Conservation (phyloP, 148 eudicot genomes). For the Fallopia convolvulus region DNA sequence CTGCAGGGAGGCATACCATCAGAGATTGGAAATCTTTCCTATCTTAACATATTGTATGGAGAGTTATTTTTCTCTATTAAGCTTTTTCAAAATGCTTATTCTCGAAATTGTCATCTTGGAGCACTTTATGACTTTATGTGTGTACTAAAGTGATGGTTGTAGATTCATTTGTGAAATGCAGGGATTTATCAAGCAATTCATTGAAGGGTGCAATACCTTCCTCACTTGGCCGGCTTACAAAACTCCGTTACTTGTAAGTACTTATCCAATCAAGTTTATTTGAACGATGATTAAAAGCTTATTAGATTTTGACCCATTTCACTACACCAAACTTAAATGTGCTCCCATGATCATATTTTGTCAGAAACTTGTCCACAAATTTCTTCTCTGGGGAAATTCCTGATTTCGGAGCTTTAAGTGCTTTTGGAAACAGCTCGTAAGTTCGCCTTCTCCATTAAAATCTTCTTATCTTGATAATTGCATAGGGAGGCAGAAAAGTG, state of each 20-base stretch:
- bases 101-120: neutral
- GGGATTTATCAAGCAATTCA: slow-evolving; percentile 88
- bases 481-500: neutral
- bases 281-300: neutral
- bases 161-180: slow-evolving; percentile 18
- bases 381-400: slow-evolving; percentile 94
- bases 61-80: neutral
- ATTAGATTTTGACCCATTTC: neutral
- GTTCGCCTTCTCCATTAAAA: slow-evolving; percentile 19
- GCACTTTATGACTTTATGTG: neutral
- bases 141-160: neutral
- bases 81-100: neutral
- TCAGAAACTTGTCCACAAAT: slow-evolving; percentile 87
- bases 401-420: slow-evolving; percentile 70
- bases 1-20: slow-evolving; percentile 96
- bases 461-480: neutral
- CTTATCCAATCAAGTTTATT: neutral
- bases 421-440: slow-evolving; percentile 67
- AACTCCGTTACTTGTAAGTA: slow-evolving; percentile 68
- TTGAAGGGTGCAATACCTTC: slow-evolving; percentile 88
- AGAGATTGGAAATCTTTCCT: slow-evolving; percentile 74
- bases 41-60: slow-evolving; percentile 70
- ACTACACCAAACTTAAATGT: neutral
- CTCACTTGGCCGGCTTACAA: slow-evolving; percentile 72
- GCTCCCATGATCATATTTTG: slow-evolving; percentile 10